phyloP scores from a whole-genome alignment of 805 yeast species.

The Cyberlindnera maritima region DNA sequence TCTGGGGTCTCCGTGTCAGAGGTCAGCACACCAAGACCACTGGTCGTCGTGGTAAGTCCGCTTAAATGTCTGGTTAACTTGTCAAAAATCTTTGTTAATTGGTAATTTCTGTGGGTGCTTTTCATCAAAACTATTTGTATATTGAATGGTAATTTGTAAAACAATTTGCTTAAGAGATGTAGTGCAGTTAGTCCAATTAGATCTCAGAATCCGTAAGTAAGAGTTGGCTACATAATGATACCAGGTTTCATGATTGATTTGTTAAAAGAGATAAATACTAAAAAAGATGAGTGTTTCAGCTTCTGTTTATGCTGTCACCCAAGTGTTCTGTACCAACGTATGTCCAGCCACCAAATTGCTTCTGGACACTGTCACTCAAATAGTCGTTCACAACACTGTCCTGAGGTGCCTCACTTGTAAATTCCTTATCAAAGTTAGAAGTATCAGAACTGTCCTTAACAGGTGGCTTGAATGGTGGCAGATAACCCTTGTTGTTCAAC shows the following conservation, averaged over 20 bases:
- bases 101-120: constrained; percentile 6
- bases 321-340: constrained; percentile 67
- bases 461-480: constrained; percentile 93
- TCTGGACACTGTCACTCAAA: constrained; percentile 91
- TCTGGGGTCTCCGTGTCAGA: constrained; percentile 99
- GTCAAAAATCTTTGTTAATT: constrained; percentile 1
- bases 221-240: too few species aligned
- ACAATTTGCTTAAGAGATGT: constrained; percentile 1
- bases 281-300: not conserved
- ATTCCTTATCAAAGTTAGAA: constrained; percentile 88
- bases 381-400: constrained; percentile 94
- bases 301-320: constrained; percentile 28
- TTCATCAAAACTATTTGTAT: constrained; percentile 17
- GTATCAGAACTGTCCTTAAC: constrained; percentile 86
- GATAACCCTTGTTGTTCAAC: constrained; percentile 78
- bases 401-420: constrained; percentile 88
- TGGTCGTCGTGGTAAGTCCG: constrained; percentile 80
- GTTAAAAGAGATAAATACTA: not conserved
- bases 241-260: too few species aligned
- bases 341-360: constrained; percentile 99
- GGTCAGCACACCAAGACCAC: constrained; percentile 99
- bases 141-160: constrained; percentile 17
- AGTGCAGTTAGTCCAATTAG: too few species aligned
- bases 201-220: too few species aligned
- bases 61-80: constrained; percentile 11